phyloP scores from a whole-genome alignment of 2,329 filamentous ascomycete genomes.

The Aureobasidium subglaciale region DNA sequence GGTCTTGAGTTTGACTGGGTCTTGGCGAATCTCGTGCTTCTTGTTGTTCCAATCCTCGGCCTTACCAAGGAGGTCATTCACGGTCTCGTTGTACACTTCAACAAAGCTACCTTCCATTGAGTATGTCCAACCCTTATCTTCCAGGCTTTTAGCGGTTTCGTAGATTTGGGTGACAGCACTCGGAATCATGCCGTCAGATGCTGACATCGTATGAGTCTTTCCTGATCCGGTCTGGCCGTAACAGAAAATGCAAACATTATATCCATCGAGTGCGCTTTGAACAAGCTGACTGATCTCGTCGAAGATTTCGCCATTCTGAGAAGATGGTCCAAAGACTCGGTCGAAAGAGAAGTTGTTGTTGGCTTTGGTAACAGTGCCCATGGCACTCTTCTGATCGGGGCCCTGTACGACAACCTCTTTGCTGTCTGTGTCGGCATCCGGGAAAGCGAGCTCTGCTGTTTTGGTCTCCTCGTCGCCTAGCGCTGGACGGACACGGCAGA shows the following conservation, averaged over 20 bases:
- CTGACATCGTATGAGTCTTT: slow-evolving; percentile 96
- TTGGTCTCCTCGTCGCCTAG: slow-evolving; percentile 54
- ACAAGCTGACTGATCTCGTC: slow-evolving; percentile 95
- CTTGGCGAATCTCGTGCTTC: slow-evolving; percentile 85
- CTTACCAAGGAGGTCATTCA: slow-evolving; percentile 78
- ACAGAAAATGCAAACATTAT: slow-evolving; percentile 98
- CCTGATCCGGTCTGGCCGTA: slow-evolving; percentile 97
- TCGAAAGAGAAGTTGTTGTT: slow-evolving; percentile 87
- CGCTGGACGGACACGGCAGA: slow-evolving; percentile 85
- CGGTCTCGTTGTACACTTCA: slow-evolving; percentile 96
- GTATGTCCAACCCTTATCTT: slow-evolving; percentile 91
- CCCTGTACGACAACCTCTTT: slow-evolving; percentile 81
- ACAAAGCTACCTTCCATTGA: slow-evolving; percentile 92
- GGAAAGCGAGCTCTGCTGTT: slow-evolving; percentile 69
- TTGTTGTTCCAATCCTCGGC: slow-evolving; percentile 67
- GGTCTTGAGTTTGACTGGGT: slow-evolving; percentile 73
- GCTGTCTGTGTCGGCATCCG: slow-evolving; percentile 64
- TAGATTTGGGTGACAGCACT: slow-evolving; percentile 91
- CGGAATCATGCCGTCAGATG: slow-evolving; percentile 87
- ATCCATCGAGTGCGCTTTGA: slow-evolving; percentile 91
- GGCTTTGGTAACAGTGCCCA: slow-evolving; percentile 69
- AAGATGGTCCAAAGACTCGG: slow-evolving; percentile 73
- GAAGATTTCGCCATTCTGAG: slow-evolving; percentile 80
- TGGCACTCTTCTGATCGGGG: slow-evolving; percentile 73
- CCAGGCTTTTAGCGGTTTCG: slow-evolving; percentile 71